Evolutionary conservation across 768 basidiomycete genomes (phyloP), one percentile per base, ranked within the genome.

Genomic region (Rhodotorula graminis): DNA sequence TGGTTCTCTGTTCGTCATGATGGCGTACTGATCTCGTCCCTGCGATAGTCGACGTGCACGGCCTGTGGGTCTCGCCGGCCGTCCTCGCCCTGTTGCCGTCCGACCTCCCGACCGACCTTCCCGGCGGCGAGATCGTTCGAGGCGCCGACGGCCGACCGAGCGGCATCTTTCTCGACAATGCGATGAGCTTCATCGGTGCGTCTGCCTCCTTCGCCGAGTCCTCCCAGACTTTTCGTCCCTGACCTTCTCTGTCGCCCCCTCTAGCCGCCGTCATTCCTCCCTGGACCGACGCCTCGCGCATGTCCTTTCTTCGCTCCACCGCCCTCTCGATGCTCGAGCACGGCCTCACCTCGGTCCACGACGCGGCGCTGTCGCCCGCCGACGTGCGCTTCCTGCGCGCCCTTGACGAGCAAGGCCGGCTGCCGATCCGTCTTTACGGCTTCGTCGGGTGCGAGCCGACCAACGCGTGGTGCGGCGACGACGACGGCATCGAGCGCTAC

Each of bases 81-180:
- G 87, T 92, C 1, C 82, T 97, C 3, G 85, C 78, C 23, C 70
- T 80, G 15, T 73, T 93, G 80, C 84, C 83, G 0, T 77, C 65
- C 12, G 61, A 85, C 1, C 82, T 93, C 2, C 91, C 92, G 0
- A 77, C 82, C 1, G 77, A 83, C 10, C 85, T 93, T 0, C 85
- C 87, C 8, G 93, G 93, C 12, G 93, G 93, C 0, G 79, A 89
- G 49, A 89, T 95, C 62, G 80, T 90, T 12, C 85, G 90, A 2
- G 37, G n/a, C 12, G 80, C 80, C 6, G 69, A 82, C 33, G 90
- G 89, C 12, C 83, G 83, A 16, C 89, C 92, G 0, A 92, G 65
- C 88, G 91, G 91, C 12, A 82, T 93, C 29, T 89, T 93, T 71
- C 82, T 95, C 44, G 95, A 98, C 81, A 91, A 91, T 46, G 95